Percentiles rank a stretch among this genome's conserved stretches.
These are phyloP conservation scores for Fragilariopsis cylindrus DNA, from an alignment of 108 stramenopile genomes.

Conservation along the genomic window DNA sequence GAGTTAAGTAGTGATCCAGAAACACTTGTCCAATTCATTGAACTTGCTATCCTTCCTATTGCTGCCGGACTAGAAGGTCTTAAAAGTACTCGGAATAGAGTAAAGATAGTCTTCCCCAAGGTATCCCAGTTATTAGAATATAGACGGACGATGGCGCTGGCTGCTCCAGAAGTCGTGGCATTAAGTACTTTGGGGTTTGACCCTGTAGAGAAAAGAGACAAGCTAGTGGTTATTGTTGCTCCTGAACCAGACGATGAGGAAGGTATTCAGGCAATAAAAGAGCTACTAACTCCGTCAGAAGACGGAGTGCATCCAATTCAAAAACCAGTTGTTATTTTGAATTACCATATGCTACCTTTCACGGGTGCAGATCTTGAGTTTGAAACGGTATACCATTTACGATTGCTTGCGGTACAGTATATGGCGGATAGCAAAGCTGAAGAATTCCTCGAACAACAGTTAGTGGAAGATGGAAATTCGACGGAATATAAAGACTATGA, in stretches of 20 bases:
- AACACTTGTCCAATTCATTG: constrained; percentile 83
- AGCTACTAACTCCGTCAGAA: constrained; percentile 58
- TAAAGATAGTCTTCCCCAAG: constrained; percentile 90
- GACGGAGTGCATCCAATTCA: constrained; percentile 33
- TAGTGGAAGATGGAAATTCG: constrained; percentile 17
- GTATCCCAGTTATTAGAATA: constrained; percentile 83
- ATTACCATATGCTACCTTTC: constrained; percentile 87
- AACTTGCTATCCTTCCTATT: constrained; percentile 80
- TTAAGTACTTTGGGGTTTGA: constrained; percentile 86
- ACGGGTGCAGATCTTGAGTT: constrained; percentile 58
- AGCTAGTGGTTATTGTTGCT: constrained; percentile 83
- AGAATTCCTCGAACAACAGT: constrained; percentile 46
- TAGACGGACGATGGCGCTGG: constrained; percentile 78
- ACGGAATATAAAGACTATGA: constrained; percentile 23
- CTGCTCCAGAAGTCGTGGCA: constrained; percentile 84
- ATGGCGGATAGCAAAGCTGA: constrained; percentile 61
- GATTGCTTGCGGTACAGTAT: constrained; percentile 82
- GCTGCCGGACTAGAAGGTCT: constrained; percentile 88
- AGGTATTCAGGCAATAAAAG: constrained; percentile 67
- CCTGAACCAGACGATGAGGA: constrained; percentile 82
- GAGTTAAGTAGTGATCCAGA: constrained; percentile 78
- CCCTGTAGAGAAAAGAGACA: constrained; percentile 77
- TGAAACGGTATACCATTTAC: constrained; percentile 81
- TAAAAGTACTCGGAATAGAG: constrained; percentile 62
- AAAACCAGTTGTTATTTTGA: constrained; percentile 79